phyloP scores from a whole-genome alignment of 2,329 filamentous ascomycete species.

The Aureobasidium uvarum region DNA sequence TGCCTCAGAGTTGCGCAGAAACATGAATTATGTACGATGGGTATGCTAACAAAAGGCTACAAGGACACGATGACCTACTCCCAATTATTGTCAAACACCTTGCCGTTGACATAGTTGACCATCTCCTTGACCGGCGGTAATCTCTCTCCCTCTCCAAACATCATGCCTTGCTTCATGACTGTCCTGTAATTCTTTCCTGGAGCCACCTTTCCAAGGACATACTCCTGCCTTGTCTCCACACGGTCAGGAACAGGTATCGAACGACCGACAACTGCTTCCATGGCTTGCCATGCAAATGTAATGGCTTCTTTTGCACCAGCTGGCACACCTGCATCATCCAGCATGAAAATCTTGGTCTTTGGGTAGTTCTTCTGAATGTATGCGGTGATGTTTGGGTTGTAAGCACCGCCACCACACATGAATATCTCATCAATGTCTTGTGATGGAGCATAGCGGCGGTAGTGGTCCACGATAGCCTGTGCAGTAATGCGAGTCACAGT shows the following conservation, averaged over 20 bases:
- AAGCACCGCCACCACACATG: slow-evolving; percentile 60
- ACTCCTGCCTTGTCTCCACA: slow-evolving; percentile 53
- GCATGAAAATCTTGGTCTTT: slow-evolving; percentile 52
- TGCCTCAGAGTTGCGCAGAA: background rate
- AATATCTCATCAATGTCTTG: slow-evolving; percentile 56
- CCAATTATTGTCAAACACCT: slow-evolving; percentile 51
- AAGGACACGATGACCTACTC: background rate
- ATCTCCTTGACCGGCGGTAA: slow-evolving; percentile 52
- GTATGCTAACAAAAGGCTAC: background rate
- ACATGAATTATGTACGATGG: background rate
- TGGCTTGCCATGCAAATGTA: slow-evolving; percentile 60
- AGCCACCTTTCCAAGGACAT: slow-evolving; percentile 56
- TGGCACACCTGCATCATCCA: slow-evolving; percentile 59
- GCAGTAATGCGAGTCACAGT: slow-evolving; percentile 61
- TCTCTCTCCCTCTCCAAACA: slow-evolving; percentile 49
- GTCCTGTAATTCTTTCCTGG: slow-evolving; percentile 56
- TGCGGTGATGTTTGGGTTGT: slow-evolving; percentile 57
- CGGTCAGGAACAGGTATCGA: slow-evolving; percentile 55
- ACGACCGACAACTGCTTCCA: slow-evolving; percentile 58
- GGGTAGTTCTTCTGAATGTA: slow-evolving; percentile 54
- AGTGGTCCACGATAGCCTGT: slow-evolving; percentile 56
- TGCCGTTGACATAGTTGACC: slow-evolving; percentile 52
- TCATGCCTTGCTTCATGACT: slow-evolving; percentile 54
- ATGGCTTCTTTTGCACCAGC: slow-evolving; percentile 60
- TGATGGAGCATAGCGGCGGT: slow-evolving; percentile 50